Evolutionary conservation across 768 basidiomycete species (phyloP).

Genomic region (Suillus clintonianus): DNA sequence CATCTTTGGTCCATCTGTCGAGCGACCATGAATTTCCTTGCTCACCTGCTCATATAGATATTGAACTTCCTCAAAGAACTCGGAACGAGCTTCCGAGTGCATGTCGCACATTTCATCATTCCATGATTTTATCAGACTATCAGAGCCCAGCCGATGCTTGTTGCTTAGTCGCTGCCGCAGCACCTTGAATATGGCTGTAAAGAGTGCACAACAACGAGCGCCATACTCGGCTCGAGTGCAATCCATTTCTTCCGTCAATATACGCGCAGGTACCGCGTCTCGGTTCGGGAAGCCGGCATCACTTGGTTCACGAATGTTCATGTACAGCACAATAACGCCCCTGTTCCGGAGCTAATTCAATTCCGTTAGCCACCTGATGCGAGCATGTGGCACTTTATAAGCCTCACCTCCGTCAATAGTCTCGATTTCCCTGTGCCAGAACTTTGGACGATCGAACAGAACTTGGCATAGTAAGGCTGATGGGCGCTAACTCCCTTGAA

Average conservation of each 20-base stretch:
- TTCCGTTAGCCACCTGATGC: background rate
- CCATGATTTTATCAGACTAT: background rate
- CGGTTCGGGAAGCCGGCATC: constrained; percentile 15
- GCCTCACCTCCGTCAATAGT: constrained; percentile 8
- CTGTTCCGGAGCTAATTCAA: constrained; percentile 9
- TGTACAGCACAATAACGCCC: constrained; percentile 16
- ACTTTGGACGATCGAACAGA: constrained; percentile 17
- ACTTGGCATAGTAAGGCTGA: constrained; percentile 9
- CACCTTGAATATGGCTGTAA: constrained; percentile 13
- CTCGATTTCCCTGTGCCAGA: constrained; percentile 23
- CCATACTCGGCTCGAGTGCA: background rate
- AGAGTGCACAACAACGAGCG: constrained; percentile 11
- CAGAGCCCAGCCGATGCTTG: too few species aligned
- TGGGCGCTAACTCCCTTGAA: background rate
- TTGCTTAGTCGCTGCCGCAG: background rate
- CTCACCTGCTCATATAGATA: background rate
- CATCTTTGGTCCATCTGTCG: background rate
- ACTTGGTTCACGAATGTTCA: constrained; percentile 7
- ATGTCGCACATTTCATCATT: constrained; percentile 2
- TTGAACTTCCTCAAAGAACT: constrained; percentile 1
- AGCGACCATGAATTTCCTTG: background rate
- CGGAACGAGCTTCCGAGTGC: background rate
- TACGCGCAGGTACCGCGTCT: constrained; percentile 12
- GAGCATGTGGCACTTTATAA: background rate
- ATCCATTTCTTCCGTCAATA: constrained; percentile 9